Percentiles rank a stretch among this genome's conserved stretches.
These are phyloP conservation scores for Leucocoprinus birnbaumii DNA, from an alignment of 768 basidiomycete genomes.

Conservation along the genomic window DNA sequence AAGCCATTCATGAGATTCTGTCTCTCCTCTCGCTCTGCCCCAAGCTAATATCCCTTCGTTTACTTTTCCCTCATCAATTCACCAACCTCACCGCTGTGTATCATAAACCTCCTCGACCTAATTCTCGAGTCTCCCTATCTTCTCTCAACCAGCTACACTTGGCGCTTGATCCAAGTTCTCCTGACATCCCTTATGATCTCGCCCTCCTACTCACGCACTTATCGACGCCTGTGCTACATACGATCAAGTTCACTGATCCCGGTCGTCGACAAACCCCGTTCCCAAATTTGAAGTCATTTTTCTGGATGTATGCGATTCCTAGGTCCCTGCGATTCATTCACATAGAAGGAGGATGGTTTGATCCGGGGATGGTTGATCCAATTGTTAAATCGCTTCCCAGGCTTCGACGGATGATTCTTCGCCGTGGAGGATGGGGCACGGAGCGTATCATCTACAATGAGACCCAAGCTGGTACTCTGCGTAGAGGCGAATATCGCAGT, in stretches of 20 bases:
- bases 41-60: conserved; percentile 47
- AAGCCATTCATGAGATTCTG: conserved; percentile 56
- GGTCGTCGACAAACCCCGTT: conserved; percentile 35
- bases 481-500: neutral
- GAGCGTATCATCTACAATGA: conserved; percentile 7
- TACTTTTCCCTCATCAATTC: conserved; percentile 43
- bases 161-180: conserved; percentile 37
- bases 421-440: conserved; percentile 19
- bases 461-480: conserved; percentile 1
- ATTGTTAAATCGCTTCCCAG: conserved; percentile 30
- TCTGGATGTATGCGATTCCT: conserved; percentile 40
- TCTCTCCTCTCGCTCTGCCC: conserved; percentile 54
- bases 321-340: conserved; percentile 34
- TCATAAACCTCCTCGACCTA: conserved; percentile 26
- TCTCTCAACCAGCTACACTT: conserved; percentile 46
- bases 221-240: conserved; percentile 42
- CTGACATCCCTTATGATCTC: conserved; percentile 64
- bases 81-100: conserved; percentile 10
- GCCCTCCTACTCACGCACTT: conserved; percentile 48
- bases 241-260: conserved; percentile 47
- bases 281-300: conserved; percentile 43
- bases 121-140: conserved; percentile 38
- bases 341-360: conserved; percentile 47
- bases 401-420: conserved; percentile 29
- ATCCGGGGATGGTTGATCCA: conserved; percentile 35